phyloP scores from a whole-genome alignment of 208 protist species.

The Crithidia acanthocephali region DNA sequence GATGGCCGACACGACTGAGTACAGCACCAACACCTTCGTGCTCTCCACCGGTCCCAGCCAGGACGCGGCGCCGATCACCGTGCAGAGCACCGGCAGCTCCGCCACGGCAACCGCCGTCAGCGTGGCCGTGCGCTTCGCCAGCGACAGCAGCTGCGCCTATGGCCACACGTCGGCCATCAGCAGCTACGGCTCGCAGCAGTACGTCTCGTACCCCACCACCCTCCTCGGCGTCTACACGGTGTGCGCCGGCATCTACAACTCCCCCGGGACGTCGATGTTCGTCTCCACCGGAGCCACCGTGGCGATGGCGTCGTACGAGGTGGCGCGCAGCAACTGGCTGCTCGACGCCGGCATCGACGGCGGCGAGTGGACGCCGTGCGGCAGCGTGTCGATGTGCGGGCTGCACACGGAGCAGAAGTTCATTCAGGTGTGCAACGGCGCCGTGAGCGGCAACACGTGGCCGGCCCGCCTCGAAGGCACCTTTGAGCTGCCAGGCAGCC shows the following conservation, averaged over 20 bases:
- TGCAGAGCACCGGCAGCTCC: constrained; percentile 21
- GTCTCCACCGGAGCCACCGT: constrained; percentile 36
- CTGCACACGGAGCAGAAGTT: constrained; percentile 30
- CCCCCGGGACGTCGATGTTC: constrained; percentile 38
- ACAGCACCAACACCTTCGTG: constrained; percentile 34
- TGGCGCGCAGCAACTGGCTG: constrained; percentile 45
- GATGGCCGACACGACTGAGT: constrained; percentile 34
- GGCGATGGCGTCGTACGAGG: constrained; percentile 32
- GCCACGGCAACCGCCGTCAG: constrained; percentile 3
- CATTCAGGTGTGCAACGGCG: constrained; percentile 49
- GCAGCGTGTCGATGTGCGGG: constrained; percentile 44
- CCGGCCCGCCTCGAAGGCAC: constrained; percentile 48
- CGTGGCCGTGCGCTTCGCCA: constrained; percentile 42
- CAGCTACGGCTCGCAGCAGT: constrained; percentile 25
- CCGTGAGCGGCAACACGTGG: constrained; percentile 27
- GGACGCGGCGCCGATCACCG: constrained; percentile 37
- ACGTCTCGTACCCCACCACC: constrained; percentile 31
- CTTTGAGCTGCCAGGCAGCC: constrained; percentile 35
- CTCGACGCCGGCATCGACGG: constrained; percentile 32
- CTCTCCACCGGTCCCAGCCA: constrained; percentile 33
- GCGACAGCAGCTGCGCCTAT: constrained; percentile 39
- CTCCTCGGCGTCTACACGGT: constrained; percentile 40
- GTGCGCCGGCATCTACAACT: constrained; percentile 42
- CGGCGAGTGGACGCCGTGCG: constrained; percentile 50
- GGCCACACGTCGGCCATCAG: constrained; percentile 36